phyloP scores from a whole-genome alignment of 169 alveolate species.

The Plasmodium malariae region DNA sequence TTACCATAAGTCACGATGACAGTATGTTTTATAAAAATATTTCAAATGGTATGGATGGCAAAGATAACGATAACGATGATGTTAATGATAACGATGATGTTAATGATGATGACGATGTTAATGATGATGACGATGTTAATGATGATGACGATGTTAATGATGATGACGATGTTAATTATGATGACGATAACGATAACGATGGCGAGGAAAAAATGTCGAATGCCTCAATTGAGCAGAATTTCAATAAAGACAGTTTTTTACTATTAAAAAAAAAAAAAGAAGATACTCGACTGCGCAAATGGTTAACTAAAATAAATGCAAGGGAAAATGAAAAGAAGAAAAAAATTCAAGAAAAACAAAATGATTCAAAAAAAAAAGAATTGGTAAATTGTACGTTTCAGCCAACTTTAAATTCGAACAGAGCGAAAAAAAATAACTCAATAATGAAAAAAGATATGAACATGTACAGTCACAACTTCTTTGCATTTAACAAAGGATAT shows the following conservation, averaged over 20 bases:
- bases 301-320: conserved; percentile 60
- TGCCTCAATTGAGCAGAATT: not conserved
- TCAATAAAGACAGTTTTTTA: conserved; percentile 41
- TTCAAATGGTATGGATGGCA: not conserved
- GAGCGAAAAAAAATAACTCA: not conserved
- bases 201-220: not conserved
- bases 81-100: not conserved
- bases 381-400: conserved; percentile 61
- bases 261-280: conserved; percentile 47
- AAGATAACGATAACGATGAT: not conserved
- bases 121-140: not conserved
- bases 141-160: not conserved
- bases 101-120: not conserved
- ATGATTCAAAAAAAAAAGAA: conserved; percentile 29
- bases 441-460: conserved; percentile 10
- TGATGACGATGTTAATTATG: not conserved
- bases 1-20: no score
- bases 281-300: conserved; percentile 34
- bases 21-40: no score
- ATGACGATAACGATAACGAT: not conserved
- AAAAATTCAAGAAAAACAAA: conserved; percentile 61
- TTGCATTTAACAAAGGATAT: not conserved
- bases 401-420: conserved; percentile 22
- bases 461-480: not conserved
- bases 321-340: conserved; percentile 71